Conservation (phyloP, 2,329 filamentous ascomycete species). For the Pseudopithomyces chartarum region DNA sequence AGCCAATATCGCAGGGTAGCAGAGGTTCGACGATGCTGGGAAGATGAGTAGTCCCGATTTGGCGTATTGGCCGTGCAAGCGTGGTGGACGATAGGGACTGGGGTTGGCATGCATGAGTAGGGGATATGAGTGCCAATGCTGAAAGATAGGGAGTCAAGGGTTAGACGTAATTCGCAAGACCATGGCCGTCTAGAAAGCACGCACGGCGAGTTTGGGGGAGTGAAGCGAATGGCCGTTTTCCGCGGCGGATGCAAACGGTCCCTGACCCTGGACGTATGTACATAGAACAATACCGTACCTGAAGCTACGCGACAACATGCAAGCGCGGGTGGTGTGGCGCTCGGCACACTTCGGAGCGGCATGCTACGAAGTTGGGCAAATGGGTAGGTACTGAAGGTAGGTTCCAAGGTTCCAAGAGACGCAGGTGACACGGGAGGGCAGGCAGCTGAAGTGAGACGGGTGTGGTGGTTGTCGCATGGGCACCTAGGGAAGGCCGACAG, state of each 20-base stretch:
- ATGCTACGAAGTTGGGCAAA: no score
- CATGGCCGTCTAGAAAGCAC: background rate
- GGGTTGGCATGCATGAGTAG: background rate
- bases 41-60: slow-evolving; percentile 1
- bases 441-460: no score
- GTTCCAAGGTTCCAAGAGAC: no score
- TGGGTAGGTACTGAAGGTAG: no score
- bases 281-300: no score
- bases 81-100: background rate
- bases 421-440: background rate
- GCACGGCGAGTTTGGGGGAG: background rate
- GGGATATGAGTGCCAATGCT: background rate
- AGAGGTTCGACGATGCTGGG: background rate
- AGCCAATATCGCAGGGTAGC: background rate
- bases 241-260: background rate
- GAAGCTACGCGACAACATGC: background rate
- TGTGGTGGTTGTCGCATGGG: background rate
- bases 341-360: background rate
- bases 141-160: background rate
- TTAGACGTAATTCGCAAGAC: slow-evolving; percentile 1
- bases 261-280: background rate
- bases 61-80: background rate
- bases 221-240: background rate
- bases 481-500: no score
- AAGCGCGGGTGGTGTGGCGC: background rate